These are phyloP conservation scores for Cutaneotrichosporon daszewskae DNA, from an alignment of 1,284 basidiomycete species.

Conservation along the genomic window DNA sequence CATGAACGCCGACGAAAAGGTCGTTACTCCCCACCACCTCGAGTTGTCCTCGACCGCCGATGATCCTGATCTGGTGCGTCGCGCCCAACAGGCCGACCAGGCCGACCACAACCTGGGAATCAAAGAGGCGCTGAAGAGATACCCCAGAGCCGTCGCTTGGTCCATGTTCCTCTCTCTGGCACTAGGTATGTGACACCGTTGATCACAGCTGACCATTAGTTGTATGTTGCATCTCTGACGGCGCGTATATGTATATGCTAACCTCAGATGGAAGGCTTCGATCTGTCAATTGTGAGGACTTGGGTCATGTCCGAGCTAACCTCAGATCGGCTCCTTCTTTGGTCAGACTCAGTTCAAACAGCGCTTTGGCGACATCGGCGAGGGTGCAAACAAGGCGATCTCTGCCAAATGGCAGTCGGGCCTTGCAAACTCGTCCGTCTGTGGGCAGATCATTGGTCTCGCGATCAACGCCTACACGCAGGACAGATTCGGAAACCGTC, in stretches of 20 bases:
- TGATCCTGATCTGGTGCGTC: constrained; percentile 4
- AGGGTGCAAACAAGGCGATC: constrained; percentile 14
- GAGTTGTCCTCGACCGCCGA: too few species aligned
- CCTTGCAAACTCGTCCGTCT: constrained; percentile 38
- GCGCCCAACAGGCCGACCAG: constrained; percentile 6
- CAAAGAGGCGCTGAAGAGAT: constrained; percentile 22
- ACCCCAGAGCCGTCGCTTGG: constrained; percentile 25
- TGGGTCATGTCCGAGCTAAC: neutral
- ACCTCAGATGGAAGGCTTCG: neutral
- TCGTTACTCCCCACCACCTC: too few species aligned
- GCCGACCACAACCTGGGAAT: constrained; percentile 8
- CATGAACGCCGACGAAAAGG: too few species aligned
- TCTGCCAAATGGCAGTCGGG: constrained; percentile 48
- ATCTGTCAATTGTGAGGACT: neutral
- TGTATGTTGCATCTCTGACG: too few species aligned
- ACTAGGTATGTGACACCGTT: constrained; percentile 21
- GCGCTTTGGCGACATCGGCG: constrained; percentile 21
- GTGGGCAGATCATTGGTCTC: constrained; percentile 32
- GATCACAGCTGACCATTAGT: neutral
- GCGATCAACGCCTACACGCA: constrained; percentile 27
- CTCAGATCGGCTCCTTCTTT: constrained; percentile 20
- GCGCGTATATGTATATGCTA: neutral
- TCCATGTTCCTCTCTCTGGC: constrained; percentile 21
- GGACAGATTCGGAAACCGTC: constrained; percentile 41
- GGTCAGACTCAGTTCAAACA: constrained; percentile 28